Base-by-base conservation (phyloP, 2,329 filamentous ascomycete genomes). In the Aspergillus niger region DNA sequence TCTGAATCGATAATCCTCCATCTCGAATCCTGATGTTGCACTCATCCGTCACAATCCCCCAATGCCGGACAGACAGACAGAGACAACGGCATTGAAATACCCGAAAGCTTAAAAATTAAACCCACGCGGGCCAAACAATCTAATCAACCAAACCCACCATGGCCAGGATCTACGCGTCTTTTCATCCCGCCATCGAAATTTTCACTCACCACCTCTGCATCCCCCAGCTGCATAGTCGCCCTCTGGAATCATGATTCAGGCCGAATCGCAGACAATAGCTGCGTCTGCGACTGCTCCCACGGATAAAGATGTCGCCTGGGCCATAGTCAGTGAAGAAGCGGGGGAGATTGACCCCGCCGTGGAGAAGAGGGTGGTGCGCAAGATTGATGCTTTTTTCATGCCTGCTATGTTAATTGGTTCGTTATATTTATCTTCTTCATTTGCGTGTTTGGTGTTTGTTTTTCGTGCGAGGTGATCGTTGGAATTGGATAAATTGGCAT, bases 371-470 rank as follows among this genome's bases (percentile, higher is more conserved):
- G 61, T 61, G 8, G 15, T 63, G 43, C 44, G 61, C 11, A 63
- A 63, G 36, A 63, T 63, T 11, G 61, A 63, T 28, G 26, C 51
- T 3, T 63, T 63, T 26, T 44, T 63, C 8, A 63, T 63, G 61
- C 61, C 61, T 1, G 61, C 85, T 11, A 91, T 91, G 88, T 80
- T 84, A 22, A 68, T 87, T 67, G 84, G 84, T 76, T 20, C 13
- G 65, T 53, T 15, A 13, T 52, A 15, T n/a, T 11, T 13, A 36
- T 30, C 10, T 17, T 15, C 3, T 50, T 32, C 7, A 7, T 48
- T 13, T 17, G 5, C 2, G 4, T 24, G 1, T 6, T 30, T 11
- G 10, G 4, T n/a, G 13, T 28, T 15, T 28, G n/a, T 49, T 4
- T 24, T 55, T 20, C 20, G 24, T 17, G 10, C 24, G 7, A 30